Evolutionary conservation across 305 asterid species (phyloP), one percentile per base, ranked within the genome.

Genomic region (Solanum aculeatissimum): DNA sequence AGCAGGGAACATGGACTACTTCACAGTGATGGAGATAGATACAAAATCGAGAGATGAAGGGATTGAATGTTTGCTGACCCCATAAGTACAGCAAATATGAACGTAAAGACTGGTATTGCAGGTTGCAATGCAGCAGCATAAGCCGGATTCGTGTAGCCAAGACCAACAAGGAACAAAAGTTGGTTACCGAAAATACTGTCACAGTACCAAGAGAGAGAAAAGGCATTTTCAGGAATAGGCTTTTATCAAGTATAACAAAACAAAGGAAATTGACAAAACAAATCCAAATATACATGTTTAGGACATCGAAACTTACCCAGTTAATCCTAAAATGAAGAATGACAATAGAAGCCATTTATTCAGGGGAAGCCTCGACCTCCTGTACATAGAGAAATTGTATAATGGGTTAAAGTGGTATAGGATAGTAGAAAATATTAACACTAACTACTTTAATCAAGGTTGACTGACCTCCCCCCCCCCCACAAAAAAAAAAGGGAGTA

Each of bases 121-220:
- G 99, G 99, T 89, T 97, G 99, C 84, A 94, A 88, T 32, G 98
- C 99, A 83, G 99, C 95, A 87, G 99, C 99, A 83, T 97, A 97
- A 53, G 97, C 85, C 54, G 99, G 98, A 91, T 91, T 97, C 9
- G 99, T 97, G 92, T 94, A 95, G 87, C 95, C 98, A 80, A 97
- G 99, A 68, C 99, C 99, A 83, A 93, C 69, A 81, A 97, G 97
- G 92, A 95, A 97, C 92, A 97, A 88, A 84, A 97, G 96, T 83
- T 97, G 98, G 88, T 97, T 97, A 51, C 97, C 97, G 2, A 94
- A 97, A 85, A 97, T 91, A 90, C 99, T 97, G 86, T 80, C 68
- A 58, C 89, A 81, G n/a, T 83, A 72, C 16, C 60, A 86, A 86
- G 19, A 75, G 83, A 55, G 79, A 38, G 68, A 84, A 80, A 69